Percentiles rank a stretch among this genome's conserved stretches.
phyloP scores from a whole-genome alignment of 768 basidiomycete species.

The Fomitopsis pulvina region DNA sequence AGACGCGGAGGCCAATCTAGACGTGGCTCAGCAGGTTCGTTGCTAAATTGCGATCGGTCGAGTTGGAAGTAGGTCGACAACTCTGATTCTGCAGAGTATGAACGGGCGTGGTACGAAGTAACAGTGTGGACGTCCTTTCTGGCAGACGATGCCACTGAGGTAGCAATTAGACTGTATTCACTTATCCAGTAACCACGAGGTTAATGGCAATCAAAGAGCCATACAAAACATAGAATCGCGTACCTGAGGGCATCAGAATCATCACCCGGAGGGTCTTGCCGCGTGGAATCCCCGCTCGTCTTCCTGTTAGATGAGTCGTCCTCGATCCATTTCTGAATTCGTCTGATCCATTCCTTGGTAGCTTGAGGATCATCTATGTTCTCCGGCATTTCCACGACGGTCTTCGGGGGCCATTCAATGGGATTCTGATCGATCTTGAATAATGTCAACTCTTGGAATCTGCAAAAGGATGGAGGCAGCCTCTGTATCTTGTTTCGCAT shows the following conservation, averaged over 20 bases:
- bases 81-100: conserved; percentile 57
- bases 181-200: conserved; percentile 1
- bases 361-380: conserved; percentile 40
- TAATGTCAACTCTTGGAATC: conserved; percentile 67
- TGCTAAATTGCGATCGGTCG: conserved; percentile 7
- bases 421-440: conserved; percentile 90
- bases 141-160: conserved; percentile 1
- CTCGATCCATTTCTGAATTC: conserved; percentile 73
- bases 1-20: conserved; percentile 42
- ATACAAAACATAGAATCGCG: neutral
- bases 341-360: conserved; percentile 66
- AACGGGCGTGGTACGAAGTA: conserved; percentile 26
- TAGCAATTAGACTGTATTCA: conserved; percentile 2
- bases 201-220: neutral
- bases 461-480: conserved; percentile 71
- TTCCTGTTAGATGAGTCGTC: conserved; percentile 33
- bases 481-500: conserved; percentile 78
- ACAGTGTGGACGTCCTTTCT: conserved; percentile 5
- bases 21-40: conserved; percentile 27
- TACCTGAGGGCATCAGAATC: neutral
- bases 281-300: conserved; percentile 42
- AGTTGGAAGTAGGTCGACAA: conserved; percentile 42
- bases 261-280: conserved; percentile 2
- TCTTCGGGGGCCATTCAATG: conserved; percentile 83
- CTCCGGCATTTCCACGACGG: conserved; percentile 39